Evolutionary conservation across 805 yeast species (phyloP).

Genomic region (Monosporozyma unispora): DNA sequence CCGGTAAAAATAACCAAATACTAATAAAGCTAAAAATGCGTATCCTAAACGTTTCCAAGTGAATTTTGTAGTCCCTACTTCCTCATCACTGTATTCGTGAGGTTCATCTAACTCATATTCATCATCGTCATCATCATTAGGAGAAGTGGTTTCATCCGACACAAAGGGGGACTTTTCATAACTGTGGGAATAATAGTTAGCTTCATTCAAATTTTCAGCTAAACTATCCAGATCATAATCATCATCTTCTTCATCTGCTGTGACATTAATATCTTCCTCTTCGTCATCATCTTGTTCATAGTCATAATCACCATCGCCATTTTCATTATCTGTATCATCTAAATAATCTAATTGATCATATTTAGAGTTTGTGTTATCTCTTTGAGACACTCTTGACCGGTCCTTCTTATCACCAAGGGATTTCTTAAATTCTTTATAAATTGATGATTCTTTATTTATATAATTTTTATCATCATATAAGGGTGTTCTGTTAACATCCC

Average conservation of each 20-base stretch:
- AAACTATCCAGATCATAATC: conserved; percentile 6
- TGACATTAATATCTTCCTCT: conserved; percentile 12
- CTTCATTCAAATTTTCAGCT: conserved; percentile 9
- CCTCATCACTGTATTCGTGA: conserved; percentile 1
- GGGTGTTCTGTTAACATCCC: not conserved
- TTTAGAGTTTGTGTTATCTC: conserved; percentile 5
- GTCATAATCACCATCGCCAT: conserved; percentile 7
- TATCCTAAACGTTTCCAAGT: not conserved
- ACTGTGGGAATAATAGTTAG: conserved; percentile 4
- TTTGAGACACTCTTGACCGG: conserved; percentile 2
- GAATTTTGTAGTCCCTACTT: not conserved
- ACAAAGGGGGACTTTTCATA: not conserved
- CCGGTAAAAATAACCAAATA: not conserved
- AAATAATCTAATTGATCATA: conserved; percentile 10
- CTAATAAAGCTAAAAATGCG: not conserved
- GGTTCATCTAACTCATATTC: conserved; percentile 8
- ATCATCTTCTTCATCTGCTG: conserved; percentile 6
- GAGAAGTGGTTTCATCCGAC: not conserved
- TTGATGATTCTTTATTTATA: not conserved
- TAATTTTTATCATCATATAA: not conserved
- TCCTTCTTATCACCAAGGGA: not conserved
- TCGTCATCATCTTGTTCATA: conserved; percentile 9
- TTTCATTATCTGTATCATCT: conserved; percentile 5
- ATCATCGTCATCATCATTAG: conserved; percentile 13
- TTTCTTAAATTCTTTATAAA: not conserved